Conservation (phyloP, 805 yeast species). For the Sugiyamaella mastotermitis region DNA sequence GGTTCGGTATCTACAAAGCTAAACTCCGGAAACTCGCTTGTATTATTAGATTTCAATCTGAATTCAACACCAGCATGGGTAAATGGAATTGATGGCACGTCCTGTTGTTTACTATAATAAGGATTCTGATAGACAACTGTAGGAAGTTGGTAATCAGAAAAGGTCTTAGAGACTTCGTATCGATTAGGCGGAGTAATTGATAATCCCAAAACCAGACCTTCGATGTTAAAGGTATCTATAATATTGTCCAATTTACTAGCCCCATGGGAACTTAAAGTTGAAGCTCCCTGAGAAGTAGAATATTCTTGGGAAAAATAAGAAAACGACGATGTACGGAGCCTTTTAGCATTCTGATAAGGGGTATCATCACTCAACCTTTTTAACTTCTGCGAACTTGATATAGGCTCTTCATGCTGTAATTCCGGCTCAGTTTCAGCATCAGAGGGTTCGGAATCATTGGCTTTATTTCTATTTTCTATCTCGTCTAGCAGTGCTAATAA, state of each 20-base stretch:
- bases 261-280: slow-evolving; percentile 13
- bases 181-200: slow-evolving; percentile 19
- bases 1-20: slow-evolving; percentile 1
- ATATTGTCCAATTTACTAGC: slow-evolving; percentile 4
- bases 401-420: slow-evolving; percentile 1
- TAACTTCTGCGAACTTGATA: background rate
- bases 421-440: slow-evolving; percentile 2
- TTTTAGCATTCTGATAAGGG: background rate
- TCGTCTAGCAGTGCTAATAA: background rate
- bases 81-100: slow-evolving; percentile 49
- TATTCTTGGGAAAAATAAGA: slow-evolving; percentile 8
- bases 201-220: slow-evolving; percentile 3
- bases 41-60: slow-evolving; percentile 38
- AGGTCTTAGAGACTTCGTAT: slow-evolving; percentile 38
- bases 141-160: slow-evolving; percentile 44
- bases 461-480: background rate
- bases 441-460: background rate
- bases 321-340: background rate
- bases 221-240: slow-evolving; percentile 1
- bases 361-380: background rate
- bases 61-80: slow-evolving; percentile 64
- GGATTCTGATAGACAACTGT: slow-evolving; percentile 58
- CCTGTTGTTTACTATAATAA: slow-evolving; percentile 47
- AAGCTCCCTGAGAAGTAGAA: background rate
- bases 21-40: slow-evolving; percentile 16